Base-by-base conservation (phyloP, 345 rosid genomes). In the Salix caprea region DNA sequence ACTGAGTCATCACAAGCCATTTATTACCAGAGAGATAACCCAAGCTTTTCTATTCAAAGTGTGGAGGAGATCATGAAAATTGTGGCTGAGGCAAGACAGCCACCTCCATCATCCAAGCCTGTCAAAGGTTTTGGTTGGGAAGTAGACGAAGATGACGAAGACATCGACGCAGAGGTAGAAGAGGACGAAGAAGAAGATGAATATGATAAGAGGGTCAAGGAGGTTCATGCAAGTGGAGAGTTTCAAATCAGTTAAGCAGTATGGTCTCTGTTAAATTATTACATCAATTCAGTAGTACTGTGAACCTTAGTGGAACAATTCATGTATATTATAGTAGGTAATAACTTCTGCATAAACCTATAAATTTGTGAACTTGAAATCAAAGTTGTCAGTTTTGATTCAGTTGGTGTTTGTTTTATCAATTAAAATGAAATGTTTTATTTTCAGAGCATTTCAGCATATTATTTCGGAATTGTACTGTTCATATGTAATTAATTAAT, bases 1-100 rank as follows among this genome's bases (percentile, higher is more conserved):
- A 85, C 83, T 2, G 99, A 96, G 48, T 44, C 96, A 70, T 82
- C 96, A 62, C 98, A 93, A 84, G 91, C 92, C n/a, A 77, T 81
- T 6, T 90, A 91, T 79, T 90, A 91, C 83, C 90, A 81, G 82
- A 88, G 94, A 76, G 96, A 90, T 72, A 84, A 86, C 71, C 91
- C 91, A 11, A 88, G 92, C 83, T 96, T 80, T 77, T 92, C 92
- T 62, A 82, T 80, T 73, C 99, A 96, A 80, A 96, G 87, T 40
- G 88, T 84, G 70, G 98, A 92, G 7, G 97, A 93, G 74, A 92
- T 96, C 26, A 92, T 91, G 99, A 92, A 89, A 86, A 92, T 93
- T 36, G 98, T 96, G 34, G 89, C 86, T 4, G 97, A 96, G 88
- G 99, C 97, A 37, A 92, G 95, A 87, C 89, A 62, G 76, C 92